These are phyloP conservation scores for Phanerochaete sordida DNA, from an alignment of 768 basidiomycete species.

Conservation along the genomic window DNA sequence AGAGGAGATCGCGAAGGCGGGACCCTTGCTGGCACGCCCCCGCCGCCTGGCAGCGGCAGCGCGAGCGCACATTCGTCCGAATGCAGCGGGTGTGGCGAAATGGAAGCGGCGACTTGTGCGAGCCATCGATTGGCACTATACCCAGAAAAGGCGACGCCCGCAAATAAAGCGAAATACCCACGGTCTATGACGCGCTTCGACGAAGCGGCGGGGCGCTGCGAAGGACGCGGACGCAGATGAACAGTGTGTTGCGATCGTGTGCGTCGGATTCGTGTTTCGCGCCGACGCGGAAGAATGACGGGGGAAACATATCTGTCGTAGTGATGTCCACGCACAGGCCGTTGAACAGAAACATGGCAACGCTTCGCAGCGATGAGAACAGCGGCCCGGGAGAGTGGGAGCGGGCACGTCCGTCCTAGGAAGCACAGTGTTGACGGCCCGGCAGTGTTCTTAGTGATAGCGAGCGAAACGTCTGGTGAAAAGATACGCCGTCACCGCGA, in stretches of 20 bases:
- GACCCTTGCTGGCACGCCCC: background rate
- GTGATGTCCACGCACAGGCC: background rate
- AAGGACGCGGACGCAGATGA: background rate
- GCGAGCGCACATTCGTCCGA: background rate
- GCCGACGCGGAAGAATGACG: constrained; percentile 2
- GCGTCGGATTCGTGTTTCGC: background rate
- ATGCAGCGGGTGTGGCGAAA: background rate
- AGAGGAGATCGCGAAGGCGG: background rate
- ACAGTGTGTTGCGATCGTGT: background rate
- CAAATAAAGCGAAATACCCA: constrained; percentile 12
- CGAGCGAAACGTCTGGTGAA: background rate
- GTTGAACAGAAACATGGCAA: background rate
- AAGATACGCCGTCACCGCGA: background rate
- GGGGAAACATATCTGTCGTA: background rate
- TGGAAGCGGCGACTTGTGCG: background rate
- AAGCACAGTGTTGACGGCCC: background rate
- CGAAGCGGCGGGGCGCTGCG: background rate
- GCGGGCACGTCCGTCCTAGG: background rate
- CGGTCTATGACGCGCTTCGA: constrained; percentile 3
- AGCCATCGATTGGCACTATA: background rate
- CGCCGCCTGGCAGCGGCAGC: background rate
- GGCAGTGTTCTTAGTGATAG: background rate
- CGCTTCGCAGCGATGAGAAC: background rate
- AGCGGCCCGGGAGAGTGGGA: background rate
- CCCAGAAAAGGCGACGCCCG: constrained; percentile 7